Evolutionary conservation across 1,284 basidiomycete species (phyloP), one percentile per base, ranked within the genome.

Genomic region (Marasmius oreades): DNA sequence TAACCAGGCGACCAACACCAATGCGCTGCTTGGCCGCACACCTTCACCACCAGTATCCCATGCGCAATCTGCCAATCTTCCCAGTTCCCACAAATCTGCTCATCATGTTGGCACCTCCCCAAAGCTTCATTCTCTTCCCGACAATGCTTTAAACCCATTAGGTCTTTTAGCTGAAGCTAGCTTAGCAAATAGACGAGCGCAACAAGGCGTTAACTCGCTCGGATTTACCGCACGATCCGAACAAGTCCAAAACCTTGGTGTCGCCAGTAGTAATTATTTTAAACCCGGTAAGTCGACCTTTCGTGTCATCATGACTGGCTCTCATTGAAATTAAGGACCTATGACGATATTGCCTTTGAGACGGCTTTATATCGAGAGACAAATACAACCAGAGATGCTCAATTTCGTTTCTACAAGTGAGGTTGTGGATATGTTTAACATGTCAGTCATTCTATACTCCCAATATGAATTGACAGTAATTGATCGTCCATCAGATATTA

Each of bases 191-290:
- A 84, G 90, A 0, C 81, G 85, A 36, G 82, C 82, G 3, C 74
- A 50, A 7, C 47, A 80, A 23, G 73, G 72, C 0, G 67, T 71
- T 3, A 69, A 74, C 28, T 63, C 72, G 1, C 70, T 63, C 33
- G 74, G 69, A 1, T 64, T 80, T 44, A 66, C 71, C 10, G 77
- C 75, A 0, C 67, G 76, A 55, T 63, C 64, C 2, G 67, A 71
- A 1, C 70, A 66, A 43, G 70, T 71, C 52, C 76, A 68, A 42
- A 81, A 80, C 61, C 66, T 94, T 18, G 95, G 93, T 7, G 91
- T 98, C 7, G 95, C 94, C 0, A 93, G 89, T 58, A 86, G 91
- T 61, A 85, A 90, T 58, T 99, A 97, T 73, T 99, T 98, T 77
- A 95, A 92, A 67, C 95, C 96, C 47, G 94, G 93, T 86, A 61